Evolutionary conservation across 2,329 filamentous ascomycete species (phyloP).

Genomic region (Teratosphaeriaceae sp.): DNA sequence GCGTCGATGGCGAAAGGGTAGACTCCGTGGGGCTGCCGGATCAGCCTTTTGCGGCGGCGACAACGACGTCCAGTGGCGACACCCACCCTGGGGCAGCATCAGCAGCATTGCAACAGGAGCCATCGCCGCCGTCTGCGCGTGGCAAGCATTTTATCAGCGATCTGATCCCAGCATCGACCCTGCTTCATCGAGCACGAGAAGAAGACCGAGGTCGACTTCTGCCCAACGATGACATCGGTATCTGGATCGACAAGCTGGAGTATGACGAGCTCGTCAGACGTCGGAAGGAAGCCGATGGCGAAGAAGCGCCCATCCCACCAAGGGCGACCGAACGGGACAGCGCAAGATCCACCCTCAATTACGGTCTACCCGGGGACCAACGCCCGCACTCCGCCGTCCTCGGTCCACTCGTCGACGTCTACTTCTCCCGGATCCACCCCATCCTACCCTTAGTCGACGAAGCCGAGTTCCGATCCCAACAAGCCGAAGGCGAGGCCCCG

Average conservation of each 20-base stretch:
- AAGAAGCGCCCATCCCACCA: background rate
- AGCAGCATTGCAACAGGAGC: background rate
- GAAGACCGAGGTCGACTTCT: slow-evolving; percentile 1
- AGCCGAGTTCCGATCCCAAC: slow-evolving; percentile 33
- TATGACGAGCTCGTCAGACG: slow-evolving; percentile 24
- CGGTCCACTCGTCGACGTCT: slow-evolving; percentile 38
- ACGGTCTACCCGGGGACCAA: slow-evolving; percentile 9
- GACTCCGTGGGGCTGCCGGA: background rate
- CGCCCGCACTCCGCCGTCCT: slow-evolving; percentile 28
- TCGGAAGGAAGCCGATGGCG: slow-evolving; percentile 15
- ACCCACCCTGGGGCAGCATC: background rate
- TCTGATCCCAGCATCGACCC: slow-evolving; percentile 41
- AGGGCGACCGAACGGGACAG: slow-evolving; percentile 22
- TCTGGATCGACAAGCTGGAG: slow-evolving; percentile 30
- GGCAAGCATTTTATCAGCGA: slow-evolving; percentile 38
- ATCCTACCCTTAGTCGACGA: slow-evolving; percentile 42
- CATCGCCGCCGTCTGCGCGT: slow-evolving; percentile 1
- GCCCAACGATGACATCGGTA: slow-evolving; percentile 26
- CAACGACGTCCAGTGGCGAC: background rate
- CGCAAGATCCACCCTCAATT: slow-evolving; percentile 25
- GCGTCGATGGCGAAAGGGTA: background rate
- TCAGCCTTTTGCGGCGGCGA: slow-evolving; percentile 11
- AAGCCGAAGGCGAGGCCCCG: slow-evolving; percentile 30
- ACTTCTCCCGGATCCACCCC: slow-evolving; percentile 41
- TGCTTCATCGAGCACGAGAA: slow-evolving; percentile 28